Base-by-base conservation (phyloP, 2,329 filamentous ascomycete species). In the Alternaria dauci region DNA sequence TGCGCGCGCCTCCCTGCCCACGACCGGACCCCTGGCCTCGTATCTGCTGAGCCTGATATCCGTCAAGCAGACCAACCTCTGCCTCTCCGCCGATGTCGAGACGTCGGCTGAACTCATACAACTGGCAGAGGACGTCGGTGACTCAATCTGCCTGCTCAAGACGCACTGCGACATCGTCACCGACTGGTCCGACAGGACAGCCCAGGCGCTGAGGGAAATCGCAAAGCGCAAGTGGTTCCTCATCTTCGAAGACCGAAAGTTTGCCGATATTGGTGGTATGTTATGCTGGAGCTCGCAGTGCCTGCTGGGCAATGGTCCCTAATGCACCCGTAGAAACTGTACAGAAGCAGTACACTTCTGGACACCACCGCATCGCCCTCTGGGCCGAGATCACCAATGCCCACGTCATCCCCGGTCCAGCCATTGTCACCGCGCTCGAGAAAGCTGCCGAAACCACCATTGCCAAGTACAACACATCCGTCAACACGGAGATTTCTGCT, bases 131-230 rank as follows among this genome's bases (percentile, higher is more conserved):
- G 82, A 87, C 36, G 81, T 88, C 16, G 87, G 87, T 60, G 86
- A 88, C 66, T 82, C 84, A 62, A 88, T 89, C 58, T 87, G 85
- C 65, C 75, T 88, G 28, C 79, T 89, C 56, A 87, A 88, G 75
- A 85, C 87, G 5, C 86, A 88, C 70, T 86, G 85, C 56, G 87
- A 89, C 75, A 87, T 87, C 53, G 84, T 89, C 67, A 82, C 84
- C 63, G 87, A 89, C 74, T 89, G 86, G 81, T 83, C 82, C 14
- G 83, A 85, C 60, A 81, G 85, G 58, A 87, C 86, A 1, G 83
- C 84, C 18, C 69, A 79, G 58, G 79, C 80, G 1, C 71, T 86
- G 63, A 75, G 80, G 50, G 83, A 84, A 38, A 78, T 85, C 43
- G 79, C 82, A 2, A 73, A 75, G 67, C 76, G 82, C 55, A 85